Conservation (phyloP, 2,329 filamentous ascomycete species). For the Aspergillus hiratsukae region DNA sequence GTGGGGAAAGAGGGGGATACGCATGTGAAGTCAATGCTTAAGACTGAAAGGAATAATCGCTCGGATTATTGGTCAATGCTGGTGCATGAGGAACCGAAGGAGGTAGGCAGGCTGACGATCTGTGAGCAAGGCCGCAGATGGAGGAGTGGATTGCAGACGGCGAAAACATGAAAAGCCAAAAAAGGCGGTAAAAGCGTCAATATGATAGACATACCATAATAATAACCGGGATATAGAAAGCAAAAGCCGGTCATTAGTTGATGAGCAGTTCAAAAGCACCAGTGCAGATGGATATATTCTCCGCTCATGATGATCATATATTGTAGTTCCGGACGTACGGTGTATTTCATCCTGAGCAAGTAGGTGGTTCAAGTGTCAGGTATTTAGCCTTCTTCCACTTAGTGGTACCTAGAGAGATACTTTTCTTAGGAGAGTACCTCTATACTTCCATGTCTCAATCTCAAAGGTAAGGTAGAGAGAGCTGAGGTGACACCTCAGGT, state of each 20-base stretch:
- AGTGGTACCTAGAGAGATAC: too few species aligned
- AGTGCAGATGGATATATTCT: neutral
- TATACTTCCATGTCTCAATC: too few species aligned
- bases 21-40: neutral
- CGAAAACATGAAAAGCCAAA: neutral
- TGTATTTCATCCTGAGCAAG: too few species aligned
- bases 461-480: too few species aligned
- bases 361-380: too few species aligned
- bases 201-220: neutral
- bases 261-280: neutral
- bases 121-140: slow-evolving; percentile 5
- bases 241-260: neutral
- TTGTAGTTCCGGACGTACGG: too few species aligned
- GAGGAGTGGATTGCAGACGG: neutral
- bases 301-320: neutral
- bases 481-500: neutral
- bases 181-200: neutral
- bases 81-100: neutral
- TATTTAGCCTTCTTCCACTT: too few species aligned
- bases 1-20: neutral
- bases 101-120: slow-evolving; percentile 8
- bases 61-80: neutral
- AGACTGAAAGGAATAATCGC: neutral
- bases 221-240: neutral
- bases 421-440: too few species aligned